Evolutionary conservation across 352 stramenopile genomes (phyloP), one percentile per base, ranked within the genome.

Genomic region (Phytophthora megakarya): DNA sequence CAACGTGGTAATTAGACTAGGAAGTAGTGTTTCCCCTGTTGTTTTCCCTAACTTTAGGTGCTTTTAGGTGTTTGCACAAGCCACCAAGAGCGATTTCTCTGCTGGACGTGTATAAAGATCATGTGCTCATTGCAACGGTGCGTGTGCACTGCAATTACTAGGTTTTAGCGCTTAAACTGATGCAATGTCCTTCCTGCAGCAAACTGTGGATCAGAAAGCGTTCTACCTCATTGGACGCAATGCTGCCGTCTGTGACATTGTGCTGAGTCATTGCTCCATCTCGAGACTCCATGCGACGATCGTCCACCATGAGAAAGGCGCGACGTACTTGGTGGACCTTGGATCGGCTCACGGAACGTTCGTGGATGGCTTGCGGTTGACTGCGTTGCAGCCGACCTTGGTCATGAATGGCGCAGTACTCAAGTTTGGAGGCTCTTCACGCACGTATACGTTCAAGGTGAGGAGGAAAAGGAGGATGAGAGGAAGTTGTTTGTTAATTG

Each of bases 251-350:
- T 93, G 84, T 39, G 86, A 95, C 28, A 84, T 95, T 21, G 86
- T 93, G 32, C 66, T 95, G 10, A 85, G 83, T 57, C 86, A 95
- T 60, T 92, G 84, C 71, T 95, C 86, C 39, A 90, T 95, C 52
- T 95, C 86, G 26, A 70, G 86, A 54, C 68, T 93, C 16, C 86
- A 95, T 42, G 86, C 86, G 1, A 73, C 75, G 0, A 74, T 95
- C 22, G 71, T 95, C 7, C 84, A 95, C 54, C 86, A 95, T 71
- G 51, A 81, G 37, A 85, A 89, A 45, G 86, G 86, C 25, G 73
- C 75, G 33, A 85, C 79, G 28, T 95, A 95, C 49, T 38, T 95
- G 16, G 73, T 95, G 21, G 86, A 95, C 50, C 58, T 95, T 32
- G 78, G 81, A 35, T 95, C 86, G 5, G 87, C 80, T 44, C 86